Evolutionary conservation across 805 yeast species (phyloP), one percentile per base, ranked within the genome.

Genomic region (Wickerhamomyces hampshirensis): DNA sequence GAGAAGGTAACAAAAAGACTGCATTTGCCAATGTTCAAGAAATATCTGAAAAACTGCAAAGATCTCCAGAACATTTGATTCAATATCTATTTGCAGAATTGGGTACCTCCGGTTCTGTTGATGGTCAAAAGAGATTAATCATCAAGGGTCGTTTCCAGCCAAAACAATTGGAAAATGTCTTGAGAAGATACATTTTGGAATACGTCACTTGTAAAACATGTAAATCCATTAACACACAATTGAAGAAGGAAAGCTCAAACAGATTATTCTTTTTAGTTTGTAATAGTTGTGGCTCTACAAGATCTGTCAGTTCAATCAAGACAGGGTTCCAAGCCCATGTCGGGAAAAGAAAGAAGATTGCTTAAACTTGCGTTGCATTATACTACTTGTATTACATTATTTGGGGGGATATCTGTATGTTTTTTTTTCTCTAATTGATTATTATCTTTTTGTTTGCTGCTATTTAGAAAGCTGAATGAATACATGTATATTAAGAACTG

Each of bases 291-390:
- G 98, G 98, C 51, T 85, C 96, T 33, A 80, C 97, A 33, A 83
- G 96, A 69, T 88, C 97, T 34, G 99, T 93, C 39, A 79, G 93
- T 51, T 87, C 96, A 31, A 93, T 93, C 66, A 93, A 94, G 79
- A 86, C 97, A 33, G 99, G 99, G 83, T 93, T 86, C 95, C 96
- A 89, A 73, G 99, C 98, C 53, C 91, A 85, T 59, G 80, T 86
- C 56, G 95, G 95, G 53, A 82, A 84, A 65, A 84, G 91, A 80
- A 84, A 79, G 78, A 83, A 71, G 66, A 69, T 60, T 27, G 48
- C 38, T 28, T 45, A 28, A 40, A 15, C 29, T 6, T 16, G 11
- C n/a, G n/a, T n/a, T n/a, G n/a, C n/a, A 23, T 23, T 12, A 23
- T 23, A 23, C 12, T 12, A 23, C 26, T 9, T 23, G 12, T 23